These are phyloP conservation scores for Aspergillus nanangensis DNA, from an alignment of 495 filamentous ascomycete genomes.

Conservation along the genomic window DNA sequence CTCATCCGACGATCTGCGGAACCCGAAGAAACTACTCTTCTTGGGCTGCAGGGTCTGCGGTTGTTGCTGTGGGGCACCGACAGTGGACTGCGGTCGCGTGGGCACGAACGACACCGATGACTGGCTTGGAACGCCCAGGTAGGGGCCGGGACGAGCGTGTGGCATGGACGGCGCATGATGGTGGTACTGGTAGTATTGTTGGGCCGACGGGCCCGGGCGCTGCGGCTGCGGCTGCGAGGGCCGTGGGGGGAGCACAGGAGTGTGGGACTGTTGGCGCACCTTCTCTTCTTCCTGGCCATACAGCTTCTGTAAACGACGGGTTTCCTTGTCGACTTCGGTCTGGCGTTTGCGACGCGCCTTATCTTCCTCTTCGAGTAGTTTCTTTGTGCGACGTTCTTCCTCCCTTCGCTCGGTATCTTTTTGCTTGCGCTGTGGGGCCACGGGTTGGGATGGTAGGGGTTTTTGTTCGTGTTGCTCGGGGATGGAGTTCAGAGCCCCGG, in stretches of 20 bases:
- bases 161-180: constrained; percentile 13
- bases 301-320: constrained; percentile 67
- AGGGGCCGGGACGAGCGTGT: constrained; percentile 19
- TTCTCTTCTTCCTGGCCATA: constrained; percentile 58
- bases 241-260: constrained; percentile 22
- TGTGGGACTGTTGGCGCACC: constrained; percentile 29
- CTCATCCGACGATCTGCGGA: constrained; percentile 31
- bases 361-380: constrained; percentile 76
- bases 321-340: constrained; percentile 77
- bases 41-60: constrained; percentile 28
- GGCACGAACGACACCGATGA: constrained; percentile 14
- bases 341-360: constrained; percentile 60
- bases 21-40: constrained; percentile 49
- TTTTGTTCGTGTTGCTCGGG: constrained; percentile 8
- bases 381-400: constrained; percentile 67
- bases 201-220: constrained; percentile 9
- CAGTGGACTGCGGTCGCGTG: constrained; percentile 11
- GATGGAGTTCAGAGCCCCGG: neutral
- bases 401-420: constrained; percentile 52
- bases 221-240: constrained; percentile 14
- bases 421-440: constrained; percentile 42
- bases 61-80: neutral
- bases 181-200: constrained; percentile 14
- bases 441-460: constrained; percentile 5
- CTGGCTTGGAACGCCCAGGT: constrained; percentile 18